Base-by-base conservation (phyloP, 192 early-diverging fungal genomes). In the Coemansia sp. region DNA sequence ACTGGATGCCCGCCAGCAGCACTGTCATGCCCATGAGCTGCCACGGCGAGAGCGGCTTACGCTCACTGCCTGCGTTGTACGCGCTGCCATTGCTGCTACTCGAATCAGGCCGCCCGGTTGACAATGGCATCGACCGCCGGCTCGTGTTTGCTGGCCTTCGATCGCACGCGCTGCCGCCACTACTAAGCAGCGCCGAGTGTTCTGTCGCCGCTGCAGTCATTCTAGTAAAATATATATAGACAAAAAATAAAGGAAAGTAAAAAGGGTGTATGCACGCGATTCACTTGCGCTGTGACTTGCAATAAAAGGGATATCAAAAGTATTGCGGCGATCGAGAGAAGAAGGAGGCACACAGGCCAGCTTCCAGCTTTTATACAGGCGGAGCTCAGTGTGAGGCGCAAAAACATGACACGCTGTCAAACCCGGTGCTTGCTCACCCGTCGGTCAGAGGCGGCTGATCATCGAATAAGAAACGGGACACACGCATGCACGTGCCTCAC, bases 1-100 rank as follows among this genome's bases (percentile, higher is more conserved):
- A 84, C 72, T 84, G 82, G 12, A 84, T 74, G 8, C 82, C 82
- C 1, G 74, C 68, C 23, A 84, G 69, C 24, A 76, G 53, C 24
- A 81, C 75, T n/a, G 82, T 84, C 75, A 81, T 65, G 27, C 59
- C 61, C 8, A 70, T 11, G 10, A 81, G 59, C 62, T 81, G 69
- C 58, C 60, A 59, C 21, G 66, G 8, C 21, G 69, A 67, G 25
- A 81, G 69, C 58, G 59, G 63, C 60, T 63, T 67, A 21, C 60
- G 57, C 61, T 72, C 70, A 17, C 51, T 37, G 43, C 50, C 54
- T 37, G 9, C n/a, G 25, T 41, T 12, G 32, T 39, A 19, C 7
- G 21, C 43, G 9, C 43, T 49, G 24, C 38, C 22, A 5, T 22
- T 41, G 59, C 58, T 59, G 24, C 56, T 15, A 55, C 54, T 56